Evolutionary conservation across 164 flowering plant genomes (phyloP).

Genomic region (Berberis thunbergii): DNA sequence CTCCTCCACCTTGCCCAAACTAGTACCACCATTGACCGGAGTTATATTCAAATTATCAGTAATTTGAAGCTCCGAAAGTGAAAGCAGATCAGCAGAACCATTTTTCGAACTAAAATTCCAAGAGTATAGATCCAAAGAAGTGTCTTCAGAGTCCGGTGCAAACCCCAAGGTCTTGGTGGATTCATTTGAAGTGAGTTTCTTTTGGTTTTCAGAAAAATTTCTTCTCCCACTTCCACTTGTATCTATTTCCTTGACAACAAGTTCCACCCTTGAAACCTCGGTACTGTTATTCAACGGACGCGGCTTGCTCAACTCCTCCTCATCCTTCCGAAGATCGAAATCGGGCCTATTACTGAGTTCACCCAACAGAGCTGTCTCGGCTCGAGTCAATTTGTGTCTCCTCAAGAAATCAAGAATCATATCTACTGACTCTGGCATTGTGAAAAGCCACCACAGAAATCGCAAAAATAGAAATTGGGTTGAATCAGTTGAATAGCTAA

Average conservation of each 20-base stretch:
- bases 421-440: constrained; percentile 60
- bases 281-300: constrained; percentile 19
- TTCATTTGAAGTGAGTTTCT: constrained; percentile 17
- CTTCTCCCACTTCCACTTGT: constrained; percentile 41
- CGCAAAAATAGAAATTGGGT: background rate
- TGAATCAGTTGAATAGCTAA: background rate
- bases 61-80: constrained; percentile 25
- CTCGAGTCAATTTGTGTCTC: constrained; percentile 52
- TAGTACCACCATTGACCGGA: constrained; percentile 10
- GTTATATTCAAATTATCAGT: constrained; percentile 26
- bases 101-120: constrained; percentile 41
- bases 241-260: constrained; percentile 73
- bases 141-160: constrained; percentile 37
- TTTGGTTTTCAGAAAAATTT: constrained; percentile 23
- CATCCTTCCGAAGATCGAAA: constrained; percentile 39
- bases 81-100: constrained; percentile 27
- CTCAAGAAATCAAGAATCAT: constrained; percentile 61
- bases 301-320: constrained; percentile 15
- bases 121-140: constrained; percentile 43
- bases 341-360: constrained; percentile 56
- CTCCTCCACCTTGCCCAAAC: constrained; percentile 34
- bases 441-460: constrained; percentile 1
- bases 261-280: constrained; percentile 55
- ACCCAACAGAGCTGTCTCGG: constrained; percentile 81
- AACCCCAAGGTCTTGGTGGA: constrained; percentile 33